Percentiles rank a stretch among this genome's conserved stretches.
phyloP scores from a whole-genome alignment of 2,329 filamentous ascomycete genomes.

The Blumeria hordei region DNA sequence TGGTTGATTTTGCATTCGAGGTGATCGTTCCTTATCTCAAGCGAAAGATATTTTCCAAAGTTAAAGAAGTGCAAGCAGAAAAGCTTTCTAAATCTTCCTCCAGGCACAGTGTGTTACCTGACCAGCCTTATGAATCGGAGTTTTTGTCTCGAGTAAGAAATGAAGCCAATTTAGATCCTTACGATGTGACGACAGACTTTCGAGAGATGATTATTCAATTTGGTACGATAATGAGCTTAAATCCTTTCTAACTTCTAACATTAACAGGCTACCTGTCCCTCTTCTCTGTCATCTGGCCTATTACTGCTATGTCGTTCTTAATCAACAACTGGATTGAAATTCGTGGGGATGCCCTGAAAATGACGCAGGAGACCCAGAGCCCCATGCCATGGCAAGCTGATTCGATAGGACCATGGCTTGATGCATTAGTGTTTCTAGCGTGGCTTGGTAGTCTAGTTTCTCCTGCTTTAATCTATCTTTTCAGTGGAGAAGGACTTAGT shows the following conservation, averaged over 20 bases:
- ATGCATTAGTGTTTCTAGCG: constrained; percentile 66
- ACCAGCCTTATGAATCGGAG: constrained; percentile 56
- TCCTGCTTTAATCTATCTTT: constrained; percentile 73
- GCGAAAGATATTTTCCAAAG: constrained; percentile 51
- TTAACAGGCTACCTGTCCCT: constrained; percentile 56
- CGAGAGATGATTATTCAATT: constrained; percentile 82
- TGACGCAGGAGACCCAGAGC: constrained; percentile 68
- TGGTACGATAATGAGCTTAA: constrained; percentile 18
- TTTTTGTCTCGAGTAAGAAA: constrained; percentile 65
- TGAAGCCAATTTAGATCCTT: constrained; percentile 59
- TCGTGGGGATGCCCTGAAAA: constrained; percentile 82
- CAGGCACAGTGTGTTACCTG: constrained; percentile 19
- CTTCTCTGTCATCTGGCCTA: constrained; percentile 83
- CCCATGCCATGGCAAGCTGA: constrained; percentile 78
- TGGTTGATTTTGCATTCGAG: constrained; percentile 71
- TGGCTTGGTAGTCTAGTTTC: constrained; percentile 84
- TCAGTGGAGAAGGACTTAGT: constrained; percentile 43
- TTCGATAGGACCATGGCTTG: constrained; percentile 82
- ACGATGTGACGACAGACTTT: constrained; percentile 78
- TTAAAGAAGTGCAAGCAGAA: constrained; percentile 45
- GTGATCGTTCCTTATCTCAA: constrained; percentile 69
- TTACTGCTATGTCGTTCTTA: constrained; percentile 73
- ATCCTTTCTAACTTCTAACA: constrained; percentile 8
- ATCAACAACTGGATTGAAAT: constrained; percentile 94
- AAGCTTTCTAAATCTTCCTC: constrained; percentile 30